Conservation (phyloP, 371 early-diverging fungal genomes). For the Thermomucor indicae-seudaticae region DNA sequence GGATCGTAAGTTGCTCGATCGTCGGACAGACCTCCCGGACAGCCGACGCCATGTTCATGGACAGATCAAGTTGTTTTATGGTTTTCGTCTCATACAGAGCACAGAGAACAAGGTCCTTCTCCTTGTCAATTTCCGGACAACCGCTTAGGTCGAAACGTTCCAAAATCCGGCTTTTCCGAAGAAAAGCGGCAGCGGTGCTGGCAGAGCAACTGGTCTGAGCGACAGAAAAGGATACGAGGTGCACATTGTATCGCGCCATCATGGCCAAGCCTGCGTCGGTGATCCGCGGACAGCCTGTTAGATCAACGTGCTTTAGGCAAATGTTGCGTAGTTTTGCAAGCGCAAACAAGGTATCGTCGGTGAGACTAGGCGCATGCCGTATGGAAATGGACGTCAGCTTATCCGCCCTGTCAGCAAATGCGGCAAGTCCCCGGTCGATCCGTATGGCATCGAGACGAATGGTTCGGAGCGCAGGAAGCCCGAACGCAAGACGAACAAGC, state of each 20-base stretch:
- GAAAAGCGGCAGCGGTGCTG: not conserved
- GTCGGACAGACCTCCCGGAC: not conserved
- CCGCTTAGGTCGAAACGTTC: slow-evolving; percentile 12
- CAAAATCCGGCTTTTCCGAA: slow-evolving; percentile 8
- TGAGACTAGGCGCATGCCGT: slow-evolving; percentile 13
- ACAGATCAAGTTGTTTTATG: slow-evolving; percentile 11
- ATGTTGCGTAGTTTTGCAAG: slow-evolving; percentile 32
- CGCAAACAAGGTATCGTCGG: slow-evolving; percentile 22
- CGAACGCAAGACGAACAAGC: slow-evolving; percentile 21
- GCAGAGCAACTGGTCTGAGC: slow-evolving; percentile 5
- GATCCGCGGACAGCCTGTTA: slow-evolving; percentile 23
- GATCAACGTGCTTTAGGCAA: slow-evolving; percentile 18
- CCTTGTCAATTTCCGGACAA: no score
- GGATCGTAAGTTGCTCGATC: slow-evolving; percentile 7
- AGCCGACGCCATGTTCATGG: slow-evolving; percentile 10
- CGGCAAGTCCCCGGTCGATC: slow-evolving; percentile 23
- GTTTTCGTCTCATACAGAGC: no score
- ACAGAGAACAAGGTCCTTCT: no score
- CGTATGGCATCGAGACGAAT: slow-evolving; percentile 16
- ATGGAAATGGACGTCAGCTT: slow-evolving; percentile 15
- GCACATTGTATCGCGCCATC: slow-evolving; percentile 19
- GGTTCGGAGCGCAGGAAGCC: slow-evolving; percentile 11
- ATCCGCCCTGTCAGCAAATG: slow-evolving; percentile 24
- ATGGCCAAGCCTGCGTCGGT: slow-evolving; percentile 15
- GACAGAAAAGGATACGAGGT: slow-evolving; percentile 14